Evolutionary conservation across 148 eudicot species (phyloP), one percentile per base, ranked within the genome.

Genomic region (Diospyros kaki): DNA sequence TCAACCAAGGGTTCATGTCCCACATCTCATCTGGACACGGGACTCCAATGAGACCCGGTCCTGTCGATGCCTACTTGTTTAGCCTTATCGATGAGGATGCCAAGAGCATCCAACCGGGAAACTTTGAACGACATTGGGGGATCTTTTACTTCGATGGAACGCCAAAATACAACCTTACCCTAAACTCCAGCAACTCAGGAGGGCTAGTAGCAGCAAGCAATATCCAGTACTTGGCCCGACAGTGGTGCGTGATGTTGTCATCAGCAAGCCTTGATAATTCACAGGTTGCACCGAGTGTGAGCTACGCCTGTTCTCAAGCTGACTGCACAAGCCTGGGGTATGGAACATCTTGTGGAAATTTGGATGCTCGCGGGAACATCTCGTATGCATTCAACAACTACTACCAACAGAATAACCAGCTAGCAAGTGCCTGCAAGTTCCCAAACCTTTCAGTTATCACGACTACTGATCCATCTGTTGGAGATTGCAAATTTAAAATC

Each of bases 241-340:
- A 81, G 64, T 92, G 97, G 97, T 92, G 97, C 41, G 86, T 90
- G 1, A 6, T 92, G 80, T 81, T 85, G 1, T 72, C 87, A 48
- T 71, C 89, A 8, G 94, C 88, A 0, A 86, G 73, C 66, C 60
- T 87, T 8, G 80, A 67, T 3, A 93, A 88, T 66, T 83, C 93
- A 1, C 81, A 86, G 41, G 63, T 92, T 11, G 94, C 77, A 1
- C 72, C 82, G 0, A 86, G 90, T 38, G 91, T 90, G 58, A 79
- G 83, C 68, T 92, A 87, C 46, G 97, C 97, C 1, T 92, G 97
- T 70, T 80, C 76, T 1, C 79, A 68, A 55, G 91, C 86, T 41
- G 97, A 92, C 43, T 92, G 97, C 77, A 87, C 93, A 2, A 83
- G 89, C 66, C 90, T 92, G 1, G 97, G 95, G 15, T 86, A 83